phyloP scores from a whole-genome alignment of 495 filamentous ascomycete genomes.

The Cudoniella acicularis region DNA sequence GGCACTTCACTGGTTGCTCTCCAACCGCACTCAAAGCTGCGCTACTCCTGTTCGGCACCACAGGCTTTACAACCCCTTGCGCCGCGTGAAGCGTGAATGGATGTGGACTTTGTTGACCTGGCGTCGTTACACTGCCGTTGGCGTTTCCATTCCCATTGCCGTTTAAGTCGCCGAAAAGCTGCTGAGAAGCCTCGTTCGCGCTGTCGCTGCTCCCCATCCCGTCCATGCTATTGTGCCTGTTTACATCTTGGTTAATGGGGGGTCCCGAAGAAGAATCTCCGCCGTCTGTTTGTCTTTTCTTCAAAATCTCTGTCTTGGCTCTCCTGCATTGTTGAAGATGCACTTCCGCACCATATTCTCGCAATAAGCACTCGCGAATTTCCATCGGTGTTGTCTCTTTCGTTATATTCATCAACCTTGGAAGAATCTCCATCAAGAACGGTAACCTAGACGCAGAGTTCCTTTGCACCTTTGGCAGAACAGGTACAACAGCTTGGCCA shows the following conservation, averaged over 20 bases:
- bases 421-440: slow-evolving; percentile 27
- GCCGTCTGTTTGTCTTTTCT: slow-evolving; percentile 12
- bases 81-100: slow-evolving; percentile 21
- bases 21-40: slow-evolving; percentile 33
- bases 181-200: slow-evolving; percentile 13
- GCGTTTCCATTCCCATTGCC: not conserved
- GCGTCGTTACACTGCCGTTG: not conserved
- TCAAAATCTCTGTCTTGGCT: slow-evolving; percentile 27
- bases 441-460: slow-evolving; percentile 25
- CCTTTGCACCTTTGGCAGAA: slow-evolving; percentile 26
- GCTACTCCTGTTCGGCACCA: slow-evolving; percentile 9
- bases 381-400: slow-evolving; percentile 26
- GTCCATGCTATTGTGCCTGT: slow-evolving; percentile 13
- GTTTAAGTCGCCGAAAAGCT: slow-evolving; percentile 21
- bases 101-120: not conserved
- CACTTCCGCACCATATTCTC: slow-evolving; percentile 24
- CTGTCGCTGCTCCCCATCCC: slow-evolving; percentile 14
- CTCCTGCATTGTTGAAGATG: slow-evolving; percentile 27
- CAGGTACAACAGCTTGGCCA: slow-evolving; percentile 10
- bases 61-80: slow-evolving; percentile 19
- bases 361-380: slow-evolving; percentile 25
- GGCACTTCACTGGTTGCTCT: slow-evolving; percentile 49
- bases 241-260: not conserved
- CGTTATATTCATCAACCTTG: slow-evolving; percentile 24
- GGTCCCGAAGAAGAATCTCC: slow-evolving; percentile 3